These are phyloP conservation scores for Periconia digitata DNA, from an alignment of 2,329 filamentous ascomycete species.

Conservation along the genomic window DNA sequence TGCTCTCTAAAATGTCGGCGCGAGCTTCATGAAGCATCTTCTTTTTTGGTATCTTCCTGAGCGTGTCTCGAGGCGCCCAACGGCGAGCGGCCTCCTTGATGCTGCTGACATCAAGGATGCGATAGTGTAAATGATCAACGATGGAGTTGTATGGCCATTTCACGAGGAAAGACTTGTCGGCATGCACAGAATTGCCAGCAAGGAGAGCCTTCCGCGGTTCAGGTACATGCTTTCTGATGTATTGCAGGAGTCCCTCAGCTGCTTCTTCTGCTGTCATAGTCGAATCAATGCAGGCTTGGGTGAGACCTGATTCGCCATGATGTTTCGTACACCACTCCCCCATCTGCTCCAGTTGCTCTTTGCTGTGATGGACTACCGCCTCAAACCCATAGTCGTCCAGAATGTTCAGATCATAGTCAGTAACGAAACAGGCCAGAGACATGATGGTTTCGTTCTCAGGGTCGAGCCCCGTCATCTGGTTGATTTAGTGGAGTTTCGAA, in stretches of 20 bases:
- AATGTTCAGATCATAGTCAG: slow-evolving; percentile 74
- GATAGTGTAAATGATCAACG: slow-evolving; percentile 78
- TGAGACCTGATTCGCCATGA: slow-evolving; percentile 80
- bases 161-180: slow-evolving; percentile 79
- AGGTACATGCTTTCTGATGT: slow-evolving; percentile 74
- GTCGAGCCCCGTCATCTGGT: slow-evolving; percentile 88
- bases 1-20: slow-evolving; percentile 93
- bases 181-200: slow-evolving; percentile 92
- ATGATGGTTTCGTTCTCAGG: slow-evolving; percentile 79
- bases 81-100: slow-evolving; percentile 87
- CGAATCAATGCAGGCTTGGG: slow-evolving; percentile 72
- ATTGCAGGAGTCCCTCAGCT: slow-evolving; percentile 71
- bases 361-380: slow-evolving; percentile 72
- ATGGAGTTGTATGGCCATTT: slow-evolving; percentile 73
- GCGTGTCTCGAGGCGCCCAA: slow-evolving; percentile 69
- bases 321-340: slow-evolving; percentile 85
- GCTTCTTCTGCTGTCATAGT: slow-evolving; percentile 71
- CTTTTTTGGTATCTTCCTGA: slow-evolving; percentile 70
- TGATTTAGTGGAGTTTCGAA: slow-evolving; percentile 12
- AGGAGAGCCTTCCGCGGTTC: slow-evolving; percentile 68
- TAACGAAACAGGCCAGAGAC: slow-evolving; percentile 90
- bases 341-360: slow-evolving; percentile 74
- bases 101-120: slow-evolving; percentile 87
- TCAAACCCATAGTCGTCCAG: slow-evolving; percentile 80
- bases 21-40: slow-evolving; percentile 76